phyloP scores from a whole-genome alignment of 192 early-diverging fungal species.

The Gigaspora rosea region DNA sequence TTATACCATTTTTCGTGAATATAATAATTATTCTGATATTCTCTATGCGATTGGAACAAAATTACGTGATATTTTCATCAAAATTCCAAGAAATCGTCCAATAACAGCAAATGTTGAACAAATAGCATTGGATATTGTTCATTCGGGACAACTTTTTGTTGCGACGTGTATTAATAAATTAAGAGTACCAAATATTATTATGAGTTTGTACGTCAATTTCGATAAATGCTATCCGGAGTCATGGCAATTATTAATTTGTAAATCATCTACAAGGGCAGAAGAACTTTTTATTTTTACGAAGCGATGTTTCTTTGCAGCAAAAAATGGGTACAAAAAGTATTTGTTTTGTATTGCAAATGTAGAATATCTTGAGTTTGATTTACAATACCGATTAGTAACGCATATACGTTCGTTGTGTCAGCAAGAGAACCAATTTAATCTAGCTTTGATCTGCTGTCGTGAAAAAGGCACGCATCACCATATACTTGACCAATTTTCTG shows the following conservation, averaged over 20 bases:
- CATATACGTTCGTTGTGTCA: conserved; percentile 5
- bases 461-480: conserved; percentile 25
- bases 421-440: background rate
- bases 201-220: conserved; percentile 13
- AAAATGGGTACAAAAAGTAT: conserved; percentile 7
- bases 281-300: conserved; percentile 24
- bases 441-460: conserved; percentile 30
- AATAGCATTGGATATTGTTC: background rate
- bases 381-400: conserved; percentile 23
- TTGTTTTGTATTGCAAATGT: conserved; percentile 30
- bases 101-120: background rate
- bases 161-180: conserved; percentile 24
- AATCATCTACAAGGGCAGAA: conserved; percentile 2
- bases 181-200: conserved; percentile 30
- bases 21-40: background rate
- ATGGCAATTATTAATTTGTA: conserved; percentile 28
- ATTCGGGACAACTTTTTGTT: conserved; percentile 26
- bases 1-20: no score
- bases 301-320: conserved; percentile 25
- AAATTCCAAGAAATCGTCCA: background rate
- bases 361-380: conserved; percentile 27
- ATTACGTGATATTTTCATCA: conserved; percentile 1
- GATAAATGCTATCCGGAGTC: conserved; percentile 19
- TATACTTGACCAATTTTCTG: conserved; percentile 34
- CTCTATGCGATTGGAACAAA: conserved; percentile 17